These are phyloP conservation scores for Penicillium sp. DNA, from an alignment of 2,329 filamentous ascomycete species.

Conservation along the genomic window DNA sequence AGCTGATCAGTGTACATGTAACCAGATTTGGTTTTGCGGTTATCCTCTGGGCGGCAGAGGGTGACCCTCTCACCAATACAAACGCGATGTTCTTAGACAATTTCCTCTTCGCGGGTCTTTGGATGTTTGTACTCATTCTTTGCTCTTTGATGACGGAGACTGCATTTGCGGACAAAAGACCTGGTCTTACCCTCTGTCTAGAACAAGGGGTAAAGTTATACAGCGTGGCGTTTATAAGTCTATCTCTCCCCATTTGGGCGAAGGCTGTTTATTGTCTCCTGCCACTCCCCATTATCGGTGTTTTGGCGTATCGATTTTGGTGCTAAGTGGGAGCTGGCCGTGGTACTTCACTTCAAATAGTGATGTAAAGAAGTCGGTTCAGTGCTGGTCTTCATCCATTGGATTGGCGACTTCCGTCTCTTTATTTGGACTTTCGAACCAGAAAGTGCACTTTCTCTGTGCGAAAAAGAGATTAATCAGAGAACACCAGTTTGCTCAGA, in stretches of 20 bases:
- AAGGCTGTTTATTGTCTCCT: background rate
- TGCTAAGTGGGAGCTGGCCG: background rate
- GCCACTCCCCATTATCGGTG: background rate
- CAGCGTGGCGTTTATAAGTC: background rate
- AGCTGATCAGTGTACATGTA: background rate
- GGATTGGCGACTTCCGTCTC: too few species aligned
- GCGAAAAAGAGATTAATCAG: background rate
- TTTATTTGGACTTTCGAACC: too few species aligned
- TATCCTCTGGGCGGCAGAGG: background rate
- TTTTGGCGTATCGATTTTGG: background rate
- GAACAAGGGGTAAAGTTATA: background rate
- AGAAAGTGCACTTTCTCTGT: too few species aligned
- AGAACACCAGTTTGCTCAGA: background rate
- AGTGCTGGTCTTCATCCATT: background rate
- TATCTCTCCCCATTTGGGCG: background rate
- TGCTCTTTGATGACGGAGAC: background rate
- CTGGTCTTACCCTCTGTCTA: background rate
- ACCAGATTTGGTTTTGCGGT: background rate
- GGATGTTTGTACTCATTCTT: background rate
- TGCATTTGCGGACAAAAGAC: background rate
- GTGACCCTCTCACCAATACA: background rate
- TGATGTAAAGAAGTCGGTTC: background rate
- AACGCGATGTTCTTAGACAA: background rate
- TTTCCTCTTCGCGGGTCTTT: background rate
- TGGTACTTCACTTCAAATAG: too few species aligned